A percentile compares a stretch with the other conserved stretches of the same genome.
phyloP scores from a whole-genome alignment of 2,329 filamentous ascomycete species.

The Endocalyx cinctus region DNA sequence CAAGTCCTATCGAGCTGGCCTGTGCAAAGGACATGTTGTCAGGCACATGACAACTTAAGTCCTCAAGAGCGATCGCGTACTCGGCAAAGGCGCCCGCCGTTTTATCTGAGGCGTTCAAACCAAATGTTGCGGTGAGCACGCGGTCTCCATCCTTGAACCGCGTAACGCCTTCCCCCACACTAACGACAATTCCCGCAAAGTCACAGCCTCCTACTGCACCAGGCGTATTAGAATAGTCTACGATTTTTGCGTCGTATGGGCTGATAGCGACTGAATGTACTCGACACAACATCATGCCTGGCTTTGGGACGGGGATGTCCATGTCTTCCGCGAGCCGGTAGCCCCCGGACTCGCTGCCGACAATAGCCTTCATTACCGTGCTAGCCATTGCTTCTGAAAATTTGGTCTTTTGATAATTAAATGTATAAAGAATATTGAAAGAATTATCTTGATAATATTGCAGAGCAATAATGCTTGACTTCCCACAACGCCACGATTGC shows the following conservation, averaged over 20 bases:
- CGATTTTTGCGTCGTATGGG: conserved; percentile 4
- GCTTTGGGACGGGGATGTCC: too few species aligned
- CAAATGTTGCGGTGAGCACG: conserved; percentile 3
- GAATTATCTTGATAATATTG: too few species aligned
- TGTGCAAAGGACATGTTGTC: not conserved
- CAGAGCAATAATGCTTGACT: too few species aligned
- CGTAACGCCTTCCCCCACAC: not conserved
- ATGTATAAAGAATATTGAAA: too few species aligned
- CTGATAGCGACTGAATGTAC: conserved; percentile 4
- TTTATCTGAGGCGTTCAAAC: conserved; percentile 1
- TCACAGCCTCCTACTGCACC: conserved; percentile 2
- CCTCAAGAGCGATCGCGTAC: conserved; percentile 4
- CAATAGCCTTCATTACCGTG: too few species aligned
- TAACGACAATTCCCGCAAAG: conserved; percentile 2
- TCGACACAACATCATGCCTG: too few species aligned
- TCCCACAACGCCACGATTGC: too few species aligned
- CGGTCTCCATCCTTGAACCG: conserved; percentile 5
- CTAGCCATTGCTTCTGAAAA: too few species aligned
- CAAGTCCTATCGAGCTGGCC: conserved; percentile 6
- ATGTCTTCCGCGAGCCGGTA: too few species aligned
- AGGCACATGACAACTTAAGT: conserved; percentile 3
- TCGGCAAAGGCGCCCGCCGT: conserved; percentile 9
- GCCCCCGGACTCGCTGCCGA: too few species aligned
- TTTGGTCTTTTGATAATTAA: too few species aligned
- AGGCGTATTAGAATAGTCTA: not conserved